phyloP scores from a whole-genome alignment of 768 basidiomycete species.

The Suillus alpinus region DNA sequence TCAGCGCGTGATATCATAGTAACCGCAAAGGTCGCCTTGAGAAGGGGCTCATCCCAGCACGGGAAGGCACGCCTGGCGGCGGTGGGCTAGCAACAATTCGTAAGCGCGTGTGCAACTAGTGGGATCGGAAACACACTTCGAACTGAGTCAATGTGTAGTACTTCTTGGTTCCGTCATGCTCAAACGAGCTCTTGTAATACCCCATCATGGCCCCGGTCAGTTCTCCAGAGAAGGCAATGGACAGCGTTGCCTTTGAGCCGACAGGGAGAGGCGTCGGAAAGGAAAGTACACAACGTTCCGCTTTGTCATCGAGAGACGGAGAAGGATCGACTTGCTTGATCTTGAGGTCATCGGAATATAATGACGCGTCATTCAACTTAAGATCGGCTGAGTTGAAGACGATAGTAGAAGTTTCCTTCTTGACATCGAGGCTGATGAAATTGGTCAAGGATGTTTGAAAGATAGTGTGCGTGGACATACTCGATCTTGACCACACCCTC shows the following conservation, averaged over 20 bases:
- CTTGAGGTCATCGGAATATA: slow-evolving; percentile 55
- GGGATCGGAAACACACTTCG: slow-evolving; percentile 45
- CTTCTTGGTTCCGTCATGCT: slow-evolving; percentile 60
- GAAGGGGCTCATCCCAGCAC: slow-evolving; percentile 90
- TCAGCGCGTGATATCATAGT: slow-evolving; percentile 76
- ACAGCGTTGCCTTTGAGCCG: slow-evolving; percentile 68
- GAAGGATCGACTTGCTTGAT: slow-evolving; percentile 43
- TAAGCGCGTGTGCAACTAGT: not conserved
- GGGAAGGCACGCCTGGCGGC: slow-evolving; percentile 81
- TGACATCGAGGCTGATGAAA: slow-evolving; percentile 56
- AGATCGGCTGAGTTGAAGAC: slow-evolving; percentile 66
- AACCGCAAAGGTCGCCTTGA: slow-evolving; percentile 81
- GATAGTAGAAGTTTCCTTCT: slow-evolving; percentile 55
- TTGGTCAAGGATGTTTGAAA: slow-evolving; percentile 3
- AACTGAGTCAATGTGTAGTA: slow-evolving; percentile 87
- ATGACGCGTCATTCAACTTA: slow-evolving; percentile 51
- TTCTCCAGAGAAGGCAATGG: slow-evolving; percentile 64
- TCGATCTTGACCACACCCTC: slow-evolving; percentile 72
- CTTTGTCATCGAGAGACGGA: slow-evolving; percentile 53
- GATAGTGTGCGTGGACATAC: slow-evolving; percentile 35
- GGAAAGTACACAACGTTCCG: slow-evolving; percentile 63
- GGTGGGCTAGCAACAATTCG: slow-evolving; percentile 55
- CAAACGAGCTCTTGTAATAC: slow-evolving; percentile 72
- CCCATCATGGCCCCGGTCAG: slow-evolving; percentile 76
- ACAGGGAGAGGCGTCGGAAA: slow-evolving; percentile 61